Percentiles rank a stretch among this genome's conserved stretches.
These are phyloP conservation scores for Nakataea oryzae DNA, from an alignment of 2,329 filamentous ascomycete genomes.

Conservation along the genomic window DNA sequence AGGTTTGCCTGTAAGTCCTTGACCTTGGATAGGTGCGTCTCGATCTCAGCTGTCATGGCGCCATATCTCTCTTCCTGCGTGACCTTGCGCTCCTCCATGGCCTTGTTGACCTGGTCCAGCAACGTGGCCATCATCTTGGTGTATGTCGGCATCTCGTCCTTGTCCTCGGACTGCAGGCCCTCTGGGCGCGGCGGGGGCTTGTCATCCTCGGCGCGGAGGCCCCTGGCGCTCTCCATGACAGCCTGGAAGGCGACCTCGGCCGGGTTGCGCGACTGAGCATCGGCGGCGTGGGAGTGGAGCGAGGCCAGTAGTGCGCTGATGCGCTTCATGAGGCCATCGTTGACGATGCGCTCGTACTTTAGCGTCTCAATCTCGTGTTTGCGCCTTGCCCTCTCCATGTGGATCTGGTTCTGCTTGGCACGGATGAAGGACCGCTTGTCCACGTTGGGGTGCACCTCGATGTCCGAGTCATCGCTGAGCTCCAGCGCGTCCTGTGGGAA, in stretches of 20 bases:
- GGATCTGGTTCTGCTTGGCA: constrained; percentile 95
- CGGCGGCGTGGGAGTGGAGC: constrained; percentile 62
- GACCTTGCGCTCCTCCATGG: constrained; percentile 66
- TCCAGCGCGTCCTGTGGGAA: constrained; percentile 67
- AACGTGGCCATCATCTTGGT: constrained; percentile 98
- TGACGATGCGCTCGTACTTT: constrained; percentile 87
- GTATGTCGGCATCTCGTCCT: constrained; percentile 68
- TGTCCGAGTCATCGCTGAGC: constrained; percentile 94
- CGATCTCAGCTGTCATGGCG: constrained; percentile 70
- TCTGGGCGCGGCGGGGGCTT: constrained; percentile 64
- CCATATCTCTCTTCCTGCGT: constrained; percentile 54
- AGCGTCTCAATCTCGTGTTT: constrained; percentile 82
- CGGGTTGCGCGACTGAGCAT: constrained; percentile 53
- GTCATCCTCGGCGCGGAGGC: constrained; percentile 59
- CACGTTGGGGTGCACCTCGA: constrained; percentile 97
- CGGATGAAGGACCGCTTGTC: constrained; percentile 98
- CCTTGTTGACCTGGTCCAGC: constrained; percentile 82
- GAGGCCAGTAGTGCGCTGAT: constrained; percentile 70
- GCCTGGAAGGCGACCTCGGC: constrained; percentile 82
- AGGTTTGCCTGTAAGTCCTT: constrained; percentile 68
- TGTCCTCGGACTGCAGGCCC: constrained; percentile 64
- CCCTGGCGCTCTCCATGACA: constrained; percentile 68
- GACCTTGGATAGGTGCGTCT: constrained; percentile 68
- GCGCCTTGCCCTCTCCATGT: constrained; percentile 77
- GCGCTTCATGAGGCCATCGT: constrained; percentile 77